Conservation (phyloP, 495 filamentous ascomycete genomes). For the Xylaria telfairii region DNA sequence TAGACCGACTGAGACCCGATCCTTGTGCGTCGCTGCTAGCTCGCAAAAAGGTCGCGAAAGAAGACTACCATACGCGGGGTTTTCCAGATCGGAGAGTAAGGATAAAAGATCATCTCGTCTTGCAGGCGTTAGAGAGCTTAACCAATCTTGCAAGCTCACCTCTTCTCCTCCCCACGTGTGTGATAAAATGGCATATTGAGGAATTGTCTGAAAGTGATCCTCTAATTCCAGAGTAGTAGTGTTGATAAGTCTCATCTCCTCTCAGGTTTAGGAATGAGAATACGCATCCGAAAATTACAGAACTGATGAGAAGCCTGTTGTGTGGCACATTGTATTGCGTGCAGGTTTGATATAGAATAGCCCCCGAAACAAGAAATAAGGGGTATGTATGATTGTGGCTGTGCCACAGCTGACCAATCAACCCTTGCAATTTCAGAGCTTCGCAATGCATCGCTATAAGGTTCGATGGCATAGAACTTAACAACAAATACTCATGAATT, state of each 20-base stretch:
- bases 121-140: background rate
- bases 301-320: background rate
- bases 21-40: too few species aligned
- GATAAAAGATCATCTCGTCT: background rate
- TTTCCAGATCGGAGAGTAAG: background rate
- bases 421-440: background rate
- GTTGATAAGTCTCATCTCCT: slow-evolving; percentile 22
- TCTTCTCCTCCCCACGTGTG: slow-evolving; percentile 17
- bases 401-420: slow-evolving; percentile 6
- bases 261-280: background rate
- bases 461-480: background rate
- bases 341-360: background rate
- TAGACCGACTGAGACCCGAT: background rate
- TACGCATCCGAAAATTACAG: background rate
- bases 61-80: background rate
- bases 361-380: background rate
- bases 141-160: slow-evolving; percentile 21
- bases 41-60: background rate
- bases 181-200: slow-evolving; percentile 20
- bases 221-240: slow-evolving; percentile 9
- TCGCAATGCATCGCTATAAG: background rate
- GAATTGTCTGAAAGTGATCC: slow-evolving; percentile 11
- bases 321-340: background rate
- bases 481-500: background rate
- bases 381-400: background rate